Base-by-base conservation (phyloP, 2,329 filamentous ascomycete genomes). In the Periconia digitata region DNA sequence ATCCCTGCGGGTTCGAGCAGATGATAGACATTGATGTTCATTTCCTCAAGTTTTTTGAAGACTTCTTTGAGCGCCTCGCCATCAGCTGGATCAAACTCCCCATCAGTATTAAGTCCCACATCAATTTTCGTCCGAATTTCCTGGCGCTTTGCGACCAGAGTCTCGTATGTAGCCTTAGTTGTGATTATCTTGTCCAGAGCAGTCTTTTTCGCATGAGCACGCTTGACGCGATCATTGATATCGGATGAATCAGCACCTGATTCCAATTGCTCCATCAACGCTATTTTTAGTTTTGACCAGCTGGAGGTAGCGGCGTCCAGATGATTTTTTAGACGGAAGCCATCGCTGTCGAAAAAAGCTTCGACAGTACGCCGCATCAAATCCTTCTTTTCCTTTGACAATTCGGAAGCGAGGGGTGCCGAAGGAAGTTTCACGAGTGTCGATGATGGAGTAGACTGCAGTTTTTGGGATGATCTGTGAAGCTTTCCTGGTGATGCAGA, bases 81-180 rank as follows among this genome's bases (percentile, higher is more conserved):
- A 40, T 69, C 64, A 15, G 49, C 50, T 8, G 50, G 49, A 21
- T 65, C 59, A 35, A 66, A 62, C 6, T 60, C 51, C 15, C 63
- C 66, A 0, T 56, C 55, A 0, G 56, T 57, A 32, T 67, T 55
- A 7, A 69, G 46, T 35, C 64, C 64, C 35, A 63, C 55, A 16
- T 64, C 58, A n/a, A 70, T 60, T 42, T 66, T 66, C 16, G 53
- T 54, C 42, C 61, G 63, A 13, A 67, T 43, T 12, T 53, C 47
- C 32, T 59, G 53, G 23, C 61, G 54, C 44, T 62, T 55, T 6
- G 42, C 22, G 37, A 46, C 47, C 22, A 62, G 39, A 17, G 58
- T 47, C 3, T 62, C 52, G 37, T 66, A 53, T 22, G 52, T 53
- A 6, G 32, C 29, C 15, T 62, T 62, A 17, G 69, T 36, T 6